Evolutionary conservation across 2,329 filamentous ascomycete species (phyloP), one percentile per base, ranked within the genome.

Genomic region (Pyricularia pennisetigena): DNA sequence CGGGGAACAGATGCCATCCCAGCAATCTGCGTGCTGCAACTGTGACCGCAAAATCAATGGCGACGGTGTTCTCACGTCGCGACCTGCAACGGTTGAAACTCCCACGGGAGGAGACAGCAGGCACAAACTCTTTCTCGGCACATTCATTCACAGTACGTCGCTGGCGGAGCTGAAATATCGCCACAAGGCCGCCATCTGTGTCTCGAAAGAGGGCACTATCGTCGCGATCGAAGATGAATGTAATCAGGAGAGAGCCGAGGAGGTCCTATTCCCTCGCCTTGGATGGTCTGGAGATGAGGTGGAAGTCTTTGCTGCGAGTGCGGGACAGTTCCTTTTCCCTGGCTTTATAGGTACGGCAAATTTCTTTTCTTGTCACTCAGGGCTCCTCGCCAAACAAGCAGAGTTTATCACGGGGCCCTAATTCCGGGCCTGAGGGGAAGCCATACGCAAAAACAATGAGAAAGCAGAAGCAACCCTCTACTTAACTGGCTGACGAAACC

Each of bases 241-340:
- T 69, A 72, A 74, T 28, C 76, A 74, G 62, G 72, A 73, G 41
- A 74, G 76, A 68, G 77, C 75, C 2, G 72, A 75, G 66, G 71
- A 76, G 2, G 74, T 73, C 54, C 69, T 84, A 41, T 72, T 82
- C 41, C 72, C 76, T n/a, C 71, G 72, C 24, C 76, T 86, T 6
- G 82, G 80, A 1, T 87, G 85, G 85, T 69, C 70, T 1, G 70
- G 68, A 1, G 73, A 73, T 7, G 76, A 81, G 3, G 78, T 83
- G 20, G 72, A 76, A 2, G 73, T 84, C 10, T 74, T 76, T 12
- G 72, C 70, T 2, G 74, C 74, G 64, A 74, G 77, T 62, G 80
- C 81, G 4, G 83, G 84, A 12, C 85, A 90, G 68, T 94, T 94
- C 80, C 93, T 92, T 81, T 94, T 95, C 73, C 92, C 92, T 0